phyloP scores from a whole-genome alignment of 192 early-diverging fungal genomes.

The Coemansia sp. region DNA sequence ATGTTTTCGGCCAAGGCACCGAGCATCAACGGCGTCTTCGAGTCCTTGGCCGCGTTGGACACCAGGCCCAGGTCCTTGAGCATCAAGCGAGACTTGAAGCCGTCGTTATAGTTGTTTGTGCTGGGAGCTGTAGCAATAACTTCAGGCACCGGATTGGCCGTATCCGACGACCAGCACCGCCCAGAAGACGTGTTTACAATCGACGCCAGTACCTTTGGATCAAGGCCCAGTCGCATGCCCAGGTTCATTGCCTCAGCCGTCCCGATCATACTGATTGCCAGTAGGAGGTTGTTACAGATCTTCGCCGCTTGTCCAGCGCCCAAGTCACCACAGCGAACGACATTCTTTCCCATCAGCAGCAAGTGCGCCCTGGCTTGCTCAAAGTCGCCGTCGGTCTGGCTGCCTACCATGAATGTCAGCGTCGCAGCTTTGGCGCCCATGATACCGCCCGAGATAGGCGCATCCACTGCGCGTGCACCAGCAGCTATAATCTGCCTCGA shows the following conservation, averaged over 20 bases:
- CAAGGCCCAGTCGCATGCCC: slow-evolving; percentile 84
- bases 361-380: slow-evolving; percentile 65
- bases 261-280: slow-evolving; percentile 94
- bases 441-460: slow-evolving; percentile 95
- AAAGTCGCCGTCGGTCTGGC: slow-evolving; percentile 61
- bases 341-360: slow-evolving; percentile 84
- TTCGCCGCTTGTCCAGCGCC: slow-evolving; percentile 93
- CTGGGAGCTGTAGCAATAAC: slow-evolving; percentile 79
- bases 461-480: slow-evolving; percentile 76
- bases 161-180: slow-evolving; percentile 92
- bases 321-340: slow-evolving; percentile 80
- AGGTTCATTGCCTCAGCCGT: slow-evolving; percentile 92
- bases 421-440: slow-evolving; percentile 86
- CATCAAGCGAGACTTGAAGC: slow-evolving; percentile 89
- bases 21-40: slow-evolving; percentile 72
- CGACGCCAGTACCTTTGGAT: slow-evolving; percentile 76
- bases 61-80: slow-evolving; percentile 93
- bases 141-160: slow-evolving; percentile 88
- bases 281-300: slow-evolving; percentile 97
- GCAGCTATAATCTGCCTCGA: slow-evolving; percentile 63
- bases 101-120: slow-evolving; percentile 79
- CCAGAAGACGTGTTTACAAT: slow-evolving; percentile 92
- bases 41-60: slow-evolving; percentile 83
- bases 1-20: slow-evolving; percentile 80
- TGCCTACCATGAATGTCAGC: slow-evolving; percentile 97